Evolutionary conservation across 352 stramenopile species (phyloP).

Genomic region (Pythium diclinum): DNA sequence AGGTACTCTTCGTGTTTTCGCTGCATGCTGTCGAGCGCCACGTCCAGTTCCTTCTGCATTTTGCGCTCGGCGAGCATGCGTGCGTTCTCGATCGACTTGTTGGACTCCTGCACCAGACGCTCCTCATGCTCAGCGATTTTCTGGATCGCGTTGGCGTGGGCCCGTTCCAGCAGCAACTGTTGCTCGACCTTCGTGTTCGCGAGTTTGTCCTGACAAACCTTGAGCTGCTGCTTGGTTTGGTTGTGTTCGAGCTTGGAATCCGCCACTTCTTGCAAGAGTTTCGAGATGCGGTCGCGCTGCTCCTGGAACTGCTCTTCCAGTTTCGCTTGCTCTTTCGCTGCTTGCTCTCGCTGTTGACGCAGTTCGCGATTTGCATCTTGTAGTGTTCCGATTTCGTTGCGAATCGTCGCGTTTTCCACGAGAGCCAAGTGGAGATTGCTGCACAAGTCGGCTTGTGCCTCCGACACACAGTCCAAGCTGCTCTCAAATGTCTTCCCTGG

Average conservation of each 20-base stretch:
- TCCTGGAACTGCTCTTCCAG: slow-evolving; percentile 37
- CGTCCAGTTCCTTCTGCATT: slow-evolving; percentile 52
- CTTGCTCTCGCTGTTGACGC: slow-evolving; percentile 29
- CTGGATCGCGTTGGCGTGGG: slow-evolving; percentile 40
- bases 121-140: slow-evolving; percentile 63
- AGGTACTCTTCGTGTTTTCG: slow-evolving; percentile 70
- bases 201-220: slow-evolving; percentile 37
- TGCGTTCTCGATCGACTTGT: slow-evolving; percentile 70
- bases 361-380: slow-evolving; percentile 55
- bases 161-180: slow-evolving; percentile 42
- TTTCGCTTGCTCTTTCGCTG: slow-evolving; percentile 30
- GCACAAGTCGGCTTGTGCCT: slow-evolving; percentile 60
- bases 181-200: slow-evolving; percentile 38
- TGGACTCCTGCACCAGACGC: slow-evolving; percentile 68
- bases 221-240: slow-evolving; percentile 32
- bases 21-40: slow-evolving; percentile 48
- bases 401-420: slow-evolving; percentile 73
- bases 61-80: slow-evolving; percentile 52
- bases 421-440: slow-evolving; percentile 62
- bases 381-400: slow-evolving; percentile 54
- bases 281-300: slow-evolving; percentile 36
- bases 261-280: slow-evolving; percentile 42
- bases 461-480: slow-evolving; percentile 53
- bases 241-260: slow-evolving; percentile 36
- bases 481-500: slow-evolving; percentile 38